Percentiles rank a stretch among this genome's conserved stretches.
Evolutionary conservation across 139 green algal species (phyloP).

Genomic region (Micromonas commoda): DNA sequence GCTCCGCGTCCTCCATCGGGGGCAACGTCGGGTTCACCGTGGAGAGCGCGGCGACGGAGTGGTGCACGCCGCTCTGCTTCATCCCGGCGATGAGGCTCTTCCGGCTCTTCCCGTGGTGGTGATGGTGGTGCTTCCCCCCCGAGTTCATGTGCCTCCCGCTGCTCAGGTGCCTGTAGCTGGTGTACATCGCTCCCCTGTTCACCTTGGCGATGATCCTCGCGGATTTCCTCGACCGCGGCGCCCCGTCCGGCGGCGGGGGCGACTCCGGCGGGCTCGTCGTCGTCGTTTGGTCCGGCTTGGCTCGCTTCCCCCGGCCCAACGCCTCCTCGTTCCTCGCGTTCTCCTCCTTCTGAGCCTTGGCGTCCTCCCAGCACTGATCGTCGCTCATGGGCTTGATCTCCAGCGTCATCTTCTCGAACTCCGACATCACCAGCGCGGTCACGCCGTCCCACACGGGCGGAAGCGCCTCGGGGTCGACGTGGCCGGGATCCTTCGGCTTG

Average conservation of each 20-base stretch:
- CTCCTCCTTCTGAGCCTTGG: background rate
- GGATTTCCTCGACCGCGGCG: background rate
- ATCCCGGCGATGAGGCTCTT: background rate
- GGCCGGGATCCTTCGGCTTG: conserved; percentile 2
- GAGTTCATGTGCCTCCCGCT: background rate
- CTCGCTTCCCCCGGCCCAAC: background rate
- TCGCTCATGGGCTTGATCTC: conserved; percentile 11
- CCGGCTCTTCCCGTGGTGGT: background rate
- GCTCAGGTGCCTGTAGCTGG: background rate
- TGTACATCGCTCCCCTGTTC: background rate
- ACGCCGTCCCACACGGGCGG: background rate
- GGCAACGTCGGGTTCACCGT: background rate
- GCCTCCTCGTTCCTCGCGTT: background rate
- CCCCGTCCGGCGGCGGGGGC: background rate
- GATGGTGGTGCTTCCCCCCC: background rate
- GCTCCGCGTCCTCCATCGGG: background rate
- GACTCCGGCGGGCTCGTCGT: background rate
- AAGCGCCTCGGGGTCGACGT: background rate
- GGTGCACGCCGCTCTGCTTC: too few relatives aligned
- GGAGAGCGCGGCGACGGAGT: background rate
- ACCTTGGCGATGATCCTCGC: conserved; percentile 16
- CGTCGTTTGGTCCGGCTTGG: background rate
- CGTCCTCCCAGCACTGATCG: conserved; percentile 14
- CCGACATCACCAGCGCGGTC: background rate
- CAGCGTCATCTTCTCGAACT: conserved; percentile 18